These are phyloP conservation scores for Phyllostachys edulis DNA, from an alignment of 176 grass and related monocot genomes.

Conservation along the genomic window DNA sequence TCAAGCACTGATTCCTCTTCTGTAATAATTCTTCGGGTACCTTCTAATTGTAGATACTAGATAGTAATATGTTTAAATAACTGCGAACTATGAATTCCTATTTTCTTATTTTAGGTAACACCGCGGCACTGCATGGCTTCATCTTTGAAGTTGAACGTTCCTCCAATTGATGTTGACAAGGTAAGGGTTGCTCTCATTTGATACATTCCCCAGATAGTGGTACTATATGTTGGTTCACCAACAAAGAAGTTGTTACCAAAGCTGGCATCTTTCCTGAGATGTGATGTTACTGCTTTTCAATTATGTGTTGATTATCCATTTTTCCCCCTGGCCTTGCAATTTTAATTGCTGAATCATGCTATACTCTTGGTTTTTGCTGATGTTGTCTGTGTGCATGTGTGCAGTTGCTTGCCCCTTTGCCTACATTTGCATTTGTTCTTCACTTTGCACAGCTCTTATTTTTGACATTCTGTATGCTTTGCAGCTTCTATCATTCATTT, in stretches of 20 bases:
- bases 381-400: background rate
- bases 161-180: slow-evolving; percentile 96
- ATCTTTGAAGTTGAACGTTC: slow-evolving; percentile 62
- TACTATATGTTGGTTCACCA: slow-evolving; percentile 15
- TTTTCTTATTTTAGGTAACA: slow-evolving; percentile 50
- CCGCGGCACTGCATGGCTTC: slow-evolving; percentile 39
- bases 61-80: slow-evolving; percentile 21
- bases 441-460: background rate
- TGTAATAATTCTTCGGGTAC: background rate
- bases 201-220: background rate
- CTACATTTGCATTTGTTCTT: slow-evolving; percentile 12
- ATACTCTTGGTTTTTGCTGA: background rate
- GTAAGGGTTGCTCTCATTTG: slow-evolving; percentile 43
- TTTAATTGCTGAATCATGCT: background rate
- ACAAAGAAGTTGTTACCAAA: slow-evolving; percentile 1
- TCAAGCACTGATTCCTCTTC: background rate
- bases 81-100: background rate
- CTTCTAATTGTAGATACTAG: background rate
- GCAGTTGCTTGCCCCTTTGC: background rate
- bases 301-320: slow-evolving; percentile 12
- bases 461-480: background rate
- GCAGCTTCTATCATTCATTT: slow-evolving; percentile 10
- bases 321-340: background rate
- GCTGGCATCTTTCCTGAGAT: slow-evolving; percentile 21
- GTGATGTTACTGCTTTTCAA: slow-evolving; percentile 10